Evolutionary conservation across 495 filamentous ascomycete genomes (phyloP), one percentile per base, ranked within the genome.

Genomic region (Xylaria scruposa): DNA sequence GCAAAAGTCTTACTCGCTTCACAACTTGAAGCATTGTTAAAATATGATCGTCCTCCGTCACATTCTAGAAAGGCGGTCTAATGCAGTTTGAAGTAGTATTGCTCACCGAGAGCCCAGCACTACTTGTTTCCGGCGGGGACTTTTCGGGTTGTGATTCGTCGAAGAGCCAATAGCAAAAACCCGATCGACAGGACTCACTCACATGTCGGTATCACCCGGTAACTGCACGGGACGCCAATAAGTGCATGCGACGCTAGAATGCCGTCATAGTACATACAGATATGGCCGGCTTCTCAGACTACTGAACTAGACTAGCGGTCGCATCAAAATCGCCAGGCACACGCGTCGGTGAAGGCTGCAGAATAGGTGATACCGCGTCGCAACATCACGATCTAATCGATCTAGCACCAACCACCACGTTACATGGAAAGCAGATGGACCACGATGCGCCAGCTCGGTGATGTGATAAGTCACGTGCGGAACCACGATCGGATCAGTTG

Each of bases 261-360:
- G 54, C n/a, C 42, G 49, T 67, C 65, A 67, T 67, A n/a, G 49
- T 54, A 19, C 63, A 67, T 67, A 26, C 63, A 38, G 40, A 38
- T 13, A 53, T 36, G 3, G 26, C 31, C 21, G n/a, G 21, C 26
- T n/a, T 26, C 17, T n/a, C 10, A 4, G 21, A 40, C 38, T 40
- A 40, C 38, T 40, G 7, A 13, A 8, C 46, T 21, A 17, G 6
- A 49, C 46, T 38, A 17, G 44, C 31, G 63, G 46, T 67, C 63
- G 44, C 46, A 53, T 67, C 46, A 51, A 44, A 21, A 29, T 42
- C 1, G 38, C 9, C 38, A 24, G 36, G 26, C 13, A 44, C 19
- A 5, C 21, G 40, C 42, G 38, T 12, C 61, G 38, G 19, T 42
- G 38, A 49, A 7, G 9, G 31, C 24, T n/a, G 15, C 40, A n/a